These are phyloP conservation scores for Vigna trinervia DNA, from an alignment of 306 rosid species.

Conservation along the genomic window DNA sequence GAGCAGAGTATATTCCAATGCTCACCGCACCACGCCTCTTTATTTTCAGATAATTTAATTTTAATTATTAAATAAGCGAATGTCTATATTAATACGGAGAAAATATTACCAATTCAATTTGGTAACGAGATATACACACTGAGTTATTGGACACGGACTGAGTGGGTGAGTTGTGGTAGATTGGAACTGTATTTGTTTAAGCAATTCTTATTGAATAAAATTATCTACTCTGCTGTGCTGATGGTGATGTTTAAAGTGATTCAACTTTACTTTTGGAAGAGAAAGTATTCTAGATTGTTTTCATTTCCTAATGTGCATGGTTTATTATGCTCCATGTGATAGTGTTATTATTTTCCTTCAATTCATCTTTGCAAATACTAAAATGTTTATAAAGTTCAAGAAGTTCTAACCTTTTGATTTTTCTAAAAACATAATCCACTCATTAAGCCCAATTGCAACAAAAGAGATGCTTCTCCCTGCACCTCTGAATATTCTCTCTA, in stretches of 20 bases:
- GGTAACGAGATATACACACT: not conserved
- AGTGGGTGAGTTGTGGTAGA: not conserved
- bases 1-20: constrained; percentile 1
- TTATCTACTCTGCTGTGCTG: not conserved
- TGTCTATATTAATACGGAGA: too few relatives aligned
- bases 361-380: too few relatives aligned
- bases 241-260: too few relatives aligned
- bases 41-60: not conserved
- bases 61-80: not conserved
- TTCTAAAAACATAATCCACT: too few relatives aligned
- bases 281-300: not conserved
- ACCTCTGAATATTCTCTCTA: too few relatives aligned
- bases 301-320: too few relatives aligned
- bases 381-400: too few relatives aligned
- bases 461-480: too few relatives aligned
- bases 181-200: not conserved
- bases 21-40: not conserved
- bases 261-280: not conserved
- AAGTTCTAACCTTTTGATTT: too few relatives aligned
- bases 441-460: too few relatives aligned
- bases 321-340: too few relatives aligned
- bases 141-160: not conserved
- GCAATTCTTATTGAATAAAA: not conserved
- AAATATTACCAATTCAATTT: not conserved
- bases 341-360: too few relatives aligned